Base-by-base conservation (phyloP, 768 basidiomycete species). In the Amanita rubescens region DNA sequence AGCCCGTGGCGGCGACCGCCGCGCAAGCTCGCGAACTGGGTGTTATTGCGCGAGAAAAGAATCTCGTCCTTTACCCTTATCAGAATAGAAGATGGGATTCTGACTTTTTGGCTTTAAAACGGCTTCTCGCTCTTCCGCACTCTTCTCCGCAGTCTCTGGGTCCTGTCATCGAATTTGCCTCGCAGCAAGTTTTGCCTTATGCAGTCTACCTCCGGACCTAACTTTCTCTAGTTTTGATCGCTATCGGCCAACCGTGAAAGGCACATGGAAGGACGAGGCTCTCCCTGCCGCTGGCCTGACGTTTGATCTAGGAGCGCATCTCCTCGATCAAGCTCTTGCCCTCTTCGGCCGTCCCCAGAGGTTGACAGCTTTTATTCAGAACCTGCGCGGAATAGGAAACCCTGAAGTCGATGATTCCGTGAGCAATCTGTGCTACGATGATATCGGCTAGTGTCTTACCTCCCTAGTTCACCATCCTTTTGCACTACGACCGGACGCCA, bases 51-150 rank as follows among this genome's bases (percentile, higher is more conserved):
- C 74, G 70, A 55, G 64, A 74, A 10, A 85, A 84, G 60, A 71
- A 74, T 15, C 71, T 85, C 24, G 74, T 89, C 30, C 69, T 90
- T 17, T 90, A 85, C 62, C 78, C 78, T 12, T 87, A 80, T 67
- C 87, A 87, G 62, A 87, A 86, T 63, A 75, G 88, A 47, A 76
- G 87, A 53, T 90, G 82, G 80, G 87, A 90, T 67, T 81, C 84
- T 2, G 88, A 91, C 62, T 89, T 83, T 67, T 71, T 88, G 35
- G 77, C 87, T 6, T 67, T 90, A 46, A 77, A 75, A 58, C 71
- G 73, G 35, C 73, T 90, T 20, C 66, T 90, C 22, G 68, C 71
- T 7, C 71, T 84, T 17, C 79, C 82, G 14, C 61, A 75, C 8
- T 68, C 74, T 9, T 74, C 78, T 14, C 70, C 78, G 1, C 68